A percentile compares a stretch with the other conserved stretches of the same genome.
Conservation (phyloP, 2,329 filamentous ascomycete genomes). For the Penicillium sclerotigenum region DNA sequence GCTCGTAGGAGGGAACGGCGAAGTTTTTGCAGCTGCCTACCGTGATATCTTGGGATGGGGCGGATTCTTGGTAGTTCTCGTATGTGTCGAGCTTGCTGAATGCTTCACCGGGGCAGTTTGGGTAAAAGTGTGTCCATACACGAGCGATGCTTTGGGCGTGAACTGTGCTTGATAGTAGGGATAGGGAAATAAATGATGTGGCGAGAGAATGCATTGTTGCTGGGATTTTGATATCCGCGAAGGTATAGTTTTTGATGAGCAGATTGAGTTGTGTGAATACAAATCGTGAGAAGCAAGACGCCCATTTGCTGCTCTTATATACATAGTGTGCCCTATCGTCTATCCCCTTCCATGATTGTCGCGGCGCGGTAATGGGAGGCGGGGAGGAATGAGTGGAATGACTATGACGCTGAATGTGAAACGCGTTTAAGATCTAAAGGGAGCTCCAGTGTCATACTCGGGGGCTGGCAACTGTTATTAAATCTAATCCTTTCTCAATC, state of each 20-base stretch:
- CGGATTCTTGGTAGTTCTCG: slow-evolving; percentile 25
- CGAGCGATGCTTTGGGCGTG: slow-evolving; percentile 26
- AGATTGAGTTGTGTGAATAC: background rate
- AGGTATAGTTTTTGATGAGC: background rate
- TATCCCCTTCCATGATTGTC: slow-evolving; percentile 7
- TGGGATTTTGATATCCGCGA: background rate
- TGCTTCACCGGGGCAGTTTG: slow-evolving; percentile 25
- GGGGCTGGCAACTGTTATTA: slow-evolving; percentile 15
- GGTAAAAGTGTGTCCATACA: slow-evolving; percentile 33
- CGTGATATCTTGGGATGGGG: slow-evolving; percentile 22
- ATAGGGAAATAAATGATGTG: slow-evolving; percentile 9
- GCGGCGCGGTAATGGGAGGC: slow-evolving; percentile 15
- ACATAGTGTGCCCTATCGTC: background rate
- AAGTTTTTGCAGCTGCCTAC: slow-evolving; percentile 26
- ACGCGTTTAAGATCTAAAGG: slow-evolving; percentile 7
- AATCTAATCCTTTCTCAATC: slow-evolving; percentile 1
- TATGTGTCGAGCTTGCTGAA: slow-evolving; percentile 21
- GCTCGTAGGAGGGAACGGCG: slow-evolving; percentile 24
- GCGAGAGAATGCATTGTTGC: slow-evolving; percentile 19
- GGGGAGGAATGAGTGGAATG: slow-evolving; percentile 21
- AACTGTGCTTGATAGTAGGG: slow-evolving; percentile 22
- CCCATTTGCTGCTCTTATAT: slow-evolving; percentile 6
- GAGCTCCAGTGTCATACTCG: slow-evolving; percentile 17
- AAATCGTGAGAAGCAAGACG: background rate
- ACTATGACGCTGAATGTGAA: slow-evolving; percentile 13